Evolutionary conservation across 192 early-diverging fungal species (phyloP), one percentile per base, ranked within the genome.

Genomic region (Coemansia asiatica): DNA sequence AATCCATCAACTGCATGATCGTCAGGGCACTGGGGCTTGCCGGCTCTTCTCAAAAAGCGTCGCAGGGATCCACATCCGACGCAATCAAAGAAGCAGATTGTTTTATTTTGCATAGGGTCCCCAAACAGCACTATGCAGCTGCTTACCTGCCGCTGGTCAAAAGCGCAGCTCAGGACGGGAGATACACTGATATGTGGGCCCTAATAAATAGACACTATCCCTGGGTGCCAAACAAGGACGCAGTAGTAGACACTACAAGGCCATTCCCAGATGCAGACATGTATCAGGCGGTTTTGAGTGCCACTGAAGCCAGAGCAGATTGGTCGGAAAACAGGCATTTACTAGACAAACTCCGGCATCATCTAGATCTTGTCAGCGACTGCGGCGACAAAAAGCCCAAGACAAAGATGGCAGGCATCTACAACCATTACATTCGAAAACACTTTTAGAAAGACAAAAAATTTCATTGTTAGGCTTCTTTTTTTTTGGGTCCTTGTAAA

Each of bases 1-100:
- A 53, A 35, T 57, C 78, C 1, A 44, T 81, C 44, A 75, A 72
- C 49, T 75, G 72, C 68, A 81, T 81, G 78, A 12, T 81, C 8
- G 72, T 62, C 15, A 22, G 31, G 5, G 72, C 71, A 0, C 18
- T 60, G 26, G 44, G 25, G 10, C 49, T 78, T 1, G 59, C 63
- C 18, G 21, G 28, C 2, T 35, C 28, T 5, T 35, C 28, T 22
- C 18, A 18, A 27, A 38, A 10, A 7, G 26, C 28, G 18, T 6
- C n/a, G 15, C n/a, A 6, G 35, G 16, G 22, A 36, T 31, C 44
- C 18, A 23, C 23, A 8, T 63, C 35, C 23, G 19, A 2, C 5
- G 56, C 51, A 0, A 51, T 23, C 8, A 21, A 33, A 4, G 7
- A 35, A 38, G 35, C 35, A 1, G n/a, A 19, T 0, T 46, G 61